Base-by-base conservation (phyloP, 768 basidiomycete species). In the Hericium erinaceus region DNA sequence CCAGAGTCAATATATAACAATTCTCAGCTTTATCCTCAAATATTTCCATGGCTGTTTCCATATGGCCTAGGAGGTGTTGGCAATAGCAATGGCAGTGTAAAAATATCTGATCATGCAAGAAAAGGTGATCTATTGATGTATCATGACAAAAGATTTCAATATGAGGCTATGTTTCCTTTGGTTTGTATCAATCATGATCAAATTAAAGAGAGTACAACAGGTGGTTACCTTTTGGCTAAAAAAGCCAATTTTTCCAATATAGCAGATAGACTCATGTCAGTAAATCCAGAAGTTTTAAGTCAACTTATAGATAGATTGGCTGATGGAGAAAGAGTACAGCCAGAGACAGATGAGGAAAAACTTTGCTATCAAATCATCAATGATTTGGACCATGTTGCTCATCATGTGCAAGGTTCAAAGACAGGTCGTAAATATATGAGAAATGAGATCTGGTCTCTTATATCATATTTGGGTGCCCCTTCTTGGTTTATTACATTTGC, bases 121-220 rank as follows among this genome's bases (percentile, higher is more conserved):
- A 61, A 52, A 22, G 0, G 48, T 16, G 33, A 56, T 16, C n/a
- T 61, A 10, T 39, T 63, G 22, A 51, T 63, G 54, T 64, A 65
- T 55, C 40, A 61, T 50, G 64, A 67, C 24, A 61, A 61, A 26
- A 37, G 59, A 0, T 67, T 67, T 39, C 61, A 66, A 48, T 33
- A 48, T 2, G 65, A 67, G 18, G 28, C 24, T 2, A 50, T 54
- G 4, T 66, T 64, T 50, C 51, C 57, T 13, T 52, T 64, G 0
- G 56, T 66, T 8, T 61, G 55, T 1, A 62, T 67, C 26, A 64
- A 66, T 51, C 59, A 66, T 22, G 56, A 65, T 22, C 66, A 67
- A 40, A 64, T 66, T 22, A 58, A 56, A 15, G 18, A 44, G 7
- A 48, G 48, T 10, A 50, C 57, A 12, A 56, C 39, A 7, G 64